Percentiles rank a stretch among this genome's conserved stretches.
Evolutionary conservation across 169 alveolate species (phyloP).

Genomic region (Ichthyophthirius multifiliis): DNA sequence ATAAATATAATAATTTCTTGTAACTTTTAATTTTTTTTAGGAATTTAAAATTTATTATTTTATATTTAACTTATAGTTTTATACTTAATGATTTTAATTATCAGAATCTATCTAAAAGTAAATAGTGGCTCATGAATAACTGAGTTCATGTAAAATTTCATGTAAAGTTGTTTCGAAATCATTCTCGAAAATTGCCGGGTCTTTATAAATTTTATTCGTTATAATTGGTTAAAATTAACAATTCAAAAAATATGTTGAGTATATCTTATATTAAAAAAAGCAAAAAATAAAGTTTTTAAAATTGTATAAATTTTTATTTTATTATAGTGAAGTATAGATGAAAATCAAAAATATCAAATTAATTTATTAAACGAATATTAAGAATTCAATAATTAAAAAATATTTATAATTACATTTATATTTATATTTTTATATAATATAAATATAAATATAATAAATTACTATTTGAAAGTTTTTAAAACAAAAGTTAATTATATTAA

Average conservation of each 20-base stretch:
- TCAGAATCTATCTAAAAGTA: neutral
- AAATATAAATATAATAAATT: too few species aligned
- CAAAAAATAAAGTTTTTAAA: neutral
- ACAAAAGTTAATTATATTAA: too few species aligned
- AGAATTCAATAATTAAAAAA: neutral
- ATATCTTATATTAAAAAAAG: neutral
- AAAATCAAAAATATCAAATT: neutral
- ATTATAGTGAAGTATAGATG: neutral
- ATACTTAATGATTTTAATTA: neutral
- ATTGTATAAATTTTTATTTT: neutral
- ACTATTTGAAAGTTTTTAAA: too few species aligned
- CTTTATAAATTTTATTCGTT: neutral
- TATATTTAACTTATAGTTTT: neutral
- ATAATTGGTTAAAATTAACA: neutral
- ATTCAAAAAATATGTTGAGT: neutral
- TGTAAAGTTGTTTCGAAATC: neutral
- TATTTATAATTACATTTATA: too few species aligned
- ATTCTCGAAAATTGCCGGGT: neutral
- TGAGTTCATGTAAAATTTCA: neutral
- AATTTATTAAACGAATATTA: neutral
- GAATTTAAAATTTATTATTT: slow-evolving; percentile 4
- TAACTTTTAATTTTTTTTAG: slow-evolving; percentile 22
- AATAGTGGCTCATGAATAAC: neutral
- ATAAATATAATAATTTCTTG: slow-evolving; percentile 44
- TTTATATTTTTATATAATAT: too few species aligned